A percentile compares a stretch with the other conserved stretches of the same genome.
These are phyloP conservation scores for Chlamydomonas asymmetrica DNA, from an alignment of 139 green algal species.

Conservation along the genomic window DNA sequence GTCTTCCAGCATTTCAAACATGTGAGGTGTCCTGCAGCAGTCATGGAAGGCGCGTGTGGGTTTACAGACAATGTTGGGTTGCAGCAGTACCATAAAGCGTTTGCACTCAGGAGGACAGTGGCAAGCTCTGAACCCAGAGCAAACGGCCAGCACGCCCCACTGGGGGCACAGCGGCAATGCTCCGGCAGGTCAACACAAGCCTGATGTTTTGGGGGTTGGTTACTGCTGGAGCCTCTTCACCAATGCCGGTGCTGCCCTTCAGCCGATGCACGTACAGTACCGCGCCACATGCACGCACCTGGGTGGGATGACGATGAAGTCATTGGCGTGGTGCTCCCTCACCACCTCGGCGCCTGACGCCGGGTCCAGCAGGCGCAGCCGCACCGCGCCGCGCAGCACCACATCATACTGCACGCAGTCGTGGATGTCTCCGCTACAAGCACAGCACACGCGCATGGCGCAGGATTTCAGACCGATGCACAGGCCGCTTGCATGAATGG, in stretches of 20 bases:
- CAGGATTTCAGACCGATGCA: too few relatives aligned
- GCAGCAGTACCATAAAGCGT: background rate
- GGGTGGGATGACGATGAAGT: constrained; percentile 37
- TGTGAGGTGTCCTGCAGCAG: constrained; percentile 29
- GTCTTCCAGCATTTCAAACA: constrained; percentile 48
- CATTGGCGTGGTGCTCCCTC: constrained; percentile 18
- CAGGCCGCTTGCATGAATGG: too few relatives aligned
- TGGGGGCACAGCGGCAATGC: background rate
- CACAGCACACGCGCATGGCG: too few relatives aligned
- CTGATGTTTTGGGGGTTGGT: background rate
- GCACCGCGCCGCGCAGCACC: constrained; percentile 18
- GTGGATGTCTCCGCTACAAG: constrained; percentile 42
- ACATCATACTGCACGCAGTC: constrained; percentile 44
- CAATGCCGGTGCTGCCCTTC: background rate
- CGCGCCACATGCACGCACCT: constrained; percentile 1
- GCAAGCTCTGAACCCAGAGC: background rate
- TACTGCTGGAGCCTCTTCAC: background rate
- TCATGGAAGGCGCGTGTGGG: background rate
- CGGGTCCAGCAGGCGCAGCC: constrained; percentile 31
- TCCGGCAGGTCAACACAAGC: background rate
- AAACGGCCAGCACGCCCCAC: background rate
- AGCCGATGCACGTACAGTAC: background rate
- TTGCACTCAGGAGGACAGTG: background rate
- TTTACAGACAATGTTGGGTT: background rate
- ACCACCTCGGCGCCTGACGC: constrained; percentile 9